phyloP scores from a whole-genome alignment of 345 rosid genomes.

The Euclidium syriacum region DNA sequence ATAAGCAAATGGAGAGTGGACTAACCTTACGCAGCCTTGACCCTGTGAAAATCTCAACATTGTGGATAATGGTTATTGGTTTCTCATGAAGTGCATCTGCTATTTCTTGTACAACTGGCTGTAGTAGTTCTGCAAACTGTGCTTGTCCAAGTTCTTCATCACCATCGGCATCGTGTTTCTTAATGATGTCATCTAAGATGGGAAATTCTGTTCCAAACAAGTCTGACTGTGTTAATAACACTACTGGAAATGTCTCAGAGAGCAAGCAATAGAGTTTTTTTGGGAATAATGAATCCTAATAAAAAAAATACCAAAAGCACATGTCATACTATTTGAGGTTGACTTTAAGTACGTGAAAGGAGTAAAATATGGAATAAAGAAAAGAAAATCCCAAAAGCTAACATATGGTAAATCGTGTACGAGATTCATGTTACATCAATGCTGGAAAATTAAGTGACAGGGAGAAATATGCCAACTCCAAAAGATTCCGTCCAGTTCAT shows the following conservation, averaged over 20 bases:
- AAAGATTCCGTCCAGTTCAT: background rate
- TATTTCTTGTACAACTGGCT: slow-evolving; percentile 67
- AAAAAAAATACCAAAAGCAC: background rate
- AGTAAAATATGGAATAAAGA: no score
- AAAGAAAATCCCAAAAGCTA: no score
- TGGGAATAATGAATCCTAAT: background rate
- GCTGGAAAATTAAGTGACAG: no score
- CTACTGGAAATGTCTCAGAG: background rate
- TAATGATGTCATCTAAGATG: slow-evolving; percentile 55
- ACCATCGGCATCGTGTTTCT: slow-evolving; percentile 72
- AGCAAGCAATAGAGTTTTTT: background rate
- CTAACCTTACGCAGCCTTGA: slow-evolving; percentile 60
- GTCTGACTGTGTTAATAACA: background rate
- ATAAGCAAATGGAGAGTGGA: background rate
- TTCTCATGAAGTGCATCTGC: slow-evolving; percentile 54
- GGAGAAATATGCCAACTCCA: background rate
- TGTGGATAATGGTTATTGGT: slow-evolving; percentile 42
- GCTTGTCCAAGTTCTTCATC: slow-evolving; percentile 75
- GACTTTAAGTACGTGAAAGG: no score
- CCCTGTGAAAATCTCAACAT: slow-evolving; percentile 56
- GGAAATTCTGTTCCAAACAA: slow-evolving; percentile 54
- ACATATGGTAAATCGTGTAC: no score
- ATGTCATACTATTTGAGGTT: background rate
- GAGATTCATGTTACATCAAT: no score
- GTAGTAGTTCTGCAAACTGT: slow-evolving; percentile 79